phyloP scores from a whole-genome alignment of 805 yeast genomes.

The Sporopachydermia lactativora region DNA sequence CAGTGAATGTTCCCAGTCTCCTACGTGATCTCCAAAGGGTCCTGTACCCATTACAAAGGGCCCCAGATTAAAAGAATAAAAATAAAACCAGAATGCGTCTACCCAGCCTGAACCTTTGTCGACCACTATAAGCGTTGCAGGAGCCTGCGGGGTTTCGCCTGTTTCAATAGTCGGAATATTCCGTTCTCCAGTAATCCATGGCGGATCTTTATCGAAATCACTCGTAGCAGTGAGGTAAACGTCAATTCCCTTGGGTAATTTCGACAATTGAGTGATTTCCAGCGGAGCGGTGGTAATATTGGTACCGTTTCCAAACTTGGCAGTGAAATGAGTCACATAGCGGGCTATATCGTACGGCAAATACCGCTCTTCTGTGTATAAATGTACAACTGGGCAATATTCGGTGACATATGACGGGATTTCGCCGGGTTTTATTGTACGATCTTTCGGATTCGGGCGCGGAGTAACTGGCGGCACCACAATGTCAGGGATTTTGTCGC shows the following conservation, averaged over 20 bases:
- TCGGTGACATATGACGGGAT: constrained; percentile 52
- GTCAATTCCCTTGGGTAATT: constrained; percentile 16
- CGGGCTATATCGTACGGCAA: constrained; percentile 69
- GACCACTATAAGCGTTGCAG: constrained; percentile 68
- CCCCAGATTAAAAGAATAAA: constrained; percentile 86
- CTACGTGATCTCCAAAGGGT: constrained; percentile 94
- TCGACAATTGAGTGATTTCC: constrained; percentile 18
- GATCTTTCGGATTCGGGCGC: constrained; percentile 20
- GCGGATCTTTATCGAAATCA: constrained; percentile 62
- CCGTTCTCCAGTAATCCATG: constrained; percentile 67
- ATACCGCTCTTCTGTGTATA: constrained; percentile 81
- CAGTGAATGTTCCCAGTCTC: constrained; percentile 95
- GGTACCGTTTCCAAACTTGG: constrained; percentile 37
- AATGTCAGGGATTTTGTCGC: background rate
- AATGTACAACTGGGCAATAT: constrained; percentile 64
- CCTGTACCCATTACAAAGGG: constrained; percentile 97
- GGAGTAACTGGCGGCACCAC: constrained; percentile 23
- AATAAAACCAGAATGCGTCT: constrained; percentile 93
- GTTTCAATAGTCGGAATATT: constrained; percentile 57
- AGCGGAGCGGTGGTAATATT: constrained; percentile 16
- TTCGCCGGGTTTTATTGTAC: constrained; percentile 34
- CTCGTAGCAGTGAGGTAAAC: constrained; percentile 50
- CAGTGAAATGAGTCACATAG: constrained; percentile 52
- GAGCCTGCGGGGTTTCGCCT: constrained; percentile 63
- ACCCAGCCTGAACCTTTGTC: constrained; percentile 94